Base-by-base conservation (phyloP, 2,329 filamentous ascomycete species). In the Ophiostoma fasciatum region DNA sequence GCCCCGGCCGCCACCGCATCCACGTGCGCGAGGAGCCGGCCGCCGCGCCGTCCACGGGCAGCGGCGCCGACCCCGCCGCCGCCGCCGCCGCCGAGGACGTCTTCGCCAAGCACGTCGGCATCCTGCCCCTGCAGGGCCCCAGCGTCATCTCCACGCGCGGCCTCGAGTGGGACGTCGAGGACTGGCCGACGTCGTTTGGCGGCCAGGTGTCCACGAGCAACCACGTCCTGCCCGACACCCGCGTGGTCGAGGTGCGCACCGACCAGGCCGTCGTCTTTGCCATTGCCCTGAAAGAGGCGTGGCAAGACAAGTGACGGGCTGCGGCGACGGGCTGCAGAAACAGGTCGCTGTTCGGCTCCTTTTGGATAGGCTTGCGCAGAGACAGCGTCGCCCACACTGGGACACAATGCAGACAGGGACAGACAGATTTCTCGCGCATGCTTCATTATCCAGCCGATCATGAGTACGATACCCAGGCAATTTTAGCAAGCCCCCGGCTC, bases 121-220 rank as follows among this genome's bases (percentile, higher is more conserved):
- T 98, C 43, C 63, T 98, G 27, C 90, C 90, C 0, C 60, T 96
- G 17, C 79, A 76, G 38, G 82, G 78, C n/a, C 72, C 77, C 4
- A 78, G 82, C 31, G 56, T 67, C n/a, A 84, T 98, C 47, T 78
- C 74, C 7, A 92, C 83, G 0, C 59, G 63, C 12, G 90, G 90
- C 0, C 62, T 96, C 15, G 78, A 93, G 52, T 98, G 90, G 90
- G 85, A 98, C 57, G 82, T 98, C 2, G 53, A 65, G 40, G 63
- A 83, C 41, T 94, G 88, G 85, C 59, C 69, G 45, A 94, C 81
- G 1, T 64, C 71, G 48, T 80, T 90, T 51, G 80, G 81, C 7
- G 77, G 74, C 1, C 66, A 69, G 45, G 51, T 88, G 40, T 87
- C 81, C 52, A 88, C 82, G 39, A 90, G 82, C 55, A 90, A 90